A percentile compares a stretch with the other conserved stretches of the same genome.
Conservation (phyloP, 2,329 filamentous ascomycete species). For the Microcera coccophila region DNA sequence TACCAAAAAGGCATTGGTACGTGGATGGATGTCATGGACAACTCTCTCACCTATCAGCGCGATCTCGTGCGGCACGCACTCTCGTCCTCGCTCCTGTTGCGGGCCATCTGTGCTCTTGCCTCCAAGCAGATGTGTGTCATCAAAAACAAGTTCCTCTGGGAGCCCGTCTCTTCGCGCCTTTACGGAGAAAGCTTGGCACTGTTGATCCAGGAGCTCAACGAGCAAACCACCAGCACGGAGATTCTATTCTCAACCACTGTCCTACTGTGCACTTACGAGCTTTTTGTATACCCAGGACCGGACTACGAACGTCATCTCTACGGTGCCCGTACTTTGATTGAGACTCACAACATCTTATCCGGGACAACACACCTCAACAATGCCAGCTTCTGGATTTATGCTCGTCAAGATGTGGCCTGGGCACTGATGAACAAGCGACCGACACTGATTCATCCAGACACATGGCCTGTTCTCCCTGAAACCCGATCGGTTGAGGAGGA, state of each 20-base stretch:
- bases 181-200: conserved; percentile 4
- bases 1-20: conserved; percentile 5
- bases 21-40: conserved; percentile 10
- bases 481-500: background rate
- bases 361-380: conserved; percentile 2
- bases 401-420: conserved; percentile 8
- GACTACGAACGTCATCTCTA: conserved; percentile 6
- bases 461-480: background rate
- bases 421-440: conserved; percentile 2
- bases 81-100: conserved; percentile 2
- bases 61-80: conserved; percentile 2
- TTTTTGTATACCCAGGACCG: conserved; percentile 1
- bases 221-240: background rate
- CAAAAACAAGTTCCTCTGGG: conserved; percentile 1
- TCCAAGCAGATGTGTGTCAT: conserved; percentile 6
- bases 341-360: background rate
- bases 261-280: conserved; percentile 9
- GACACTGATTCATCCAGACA: background rate
- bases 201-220: conserved; percentile 1
- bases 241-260: conserved; percentile 3
- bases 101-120: conserved; percentile 7
- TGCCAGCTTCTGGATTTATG: conserved; percentile 11
- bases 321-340: conserved; percentile 5
- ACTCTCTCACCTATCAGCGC: conserved; percentile 3
- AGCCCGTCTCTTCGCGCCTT: conserved; percentile 1